These are phyloP conservation scores for Penicillium subrubescens DNA, from an alignment of 495 filamentous ascomycete genomes.

Conservation along the genomic window DNA sequence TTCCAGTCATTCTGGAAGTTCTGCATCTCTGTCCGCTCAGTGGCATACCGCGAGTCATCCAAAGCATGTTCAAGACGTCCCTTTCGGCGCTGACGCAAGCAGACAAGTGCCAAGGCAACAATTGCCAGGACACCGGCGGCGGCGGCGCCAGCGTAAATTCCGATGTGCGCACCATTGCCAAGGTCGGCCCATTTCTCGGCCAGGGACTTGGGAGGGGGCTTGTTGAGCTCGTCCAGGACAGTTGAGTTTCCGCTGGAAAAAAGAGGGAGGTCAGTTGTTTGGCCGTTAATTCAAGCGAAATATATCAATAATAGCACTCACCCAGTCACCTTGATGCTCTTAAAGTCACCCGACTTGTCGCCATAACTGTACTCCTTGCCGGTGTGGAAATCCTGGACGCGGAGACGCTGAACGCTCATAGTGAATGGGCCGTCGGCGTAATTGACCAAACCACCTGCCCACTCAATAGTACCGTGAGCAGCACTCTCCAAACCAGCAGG, in stretches of 20 bases:
- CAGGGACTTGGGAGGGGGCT: constrained; percentile 42
- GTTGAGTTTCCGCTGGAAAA: constrained; percentile 60
- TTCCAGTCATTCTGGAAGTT: constrained; percentile 52
- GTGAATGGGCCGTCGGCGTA: constrained; percentile 67
- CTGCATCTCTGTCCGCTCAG: constrained; percentile 65
- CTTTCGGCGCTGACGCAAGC: constrained; percentile 64
- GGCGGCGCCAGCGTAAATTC: constrained; percentile 55
- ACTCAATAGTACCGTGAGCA: constrained; percentile 46
- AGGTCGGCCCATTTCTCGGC: constrained; percentile 63
- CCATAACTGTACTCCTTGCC: constrained; percentile 43
- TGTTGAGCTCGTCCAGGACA: constrained; percentile 34
- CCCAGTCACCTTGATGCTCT: constrained; percentile 49
- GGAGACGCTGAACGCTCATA: constrained; percentile 62
- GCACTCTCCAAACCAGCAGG: constrained; percentile 70
- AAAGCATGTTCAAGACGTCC: constrained; percentile 65
- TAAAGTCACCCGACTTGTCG: constrained; percentile 34
- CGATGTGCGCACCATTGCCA: constrained; percentile 55
- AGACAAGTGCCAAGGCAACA: constrained; percentile 57
- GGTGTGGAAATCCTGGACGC: constrained; percentile 40
- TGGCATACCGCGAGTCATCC: constrained; percentile 54
- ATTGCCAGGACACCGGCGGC: constrained; percentile 54
- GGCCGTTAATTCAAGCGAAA: not conserved
- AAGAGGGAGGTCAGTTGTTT: not conserved
- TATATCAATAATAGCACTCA: constrained; percentile 38
- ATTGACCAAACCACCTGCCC: constrained; percentile 59